Evolutionary conservation across 179 eudicot genomes (phyloP).

Genomic region (Vitellaria paradoxa): DNA sequence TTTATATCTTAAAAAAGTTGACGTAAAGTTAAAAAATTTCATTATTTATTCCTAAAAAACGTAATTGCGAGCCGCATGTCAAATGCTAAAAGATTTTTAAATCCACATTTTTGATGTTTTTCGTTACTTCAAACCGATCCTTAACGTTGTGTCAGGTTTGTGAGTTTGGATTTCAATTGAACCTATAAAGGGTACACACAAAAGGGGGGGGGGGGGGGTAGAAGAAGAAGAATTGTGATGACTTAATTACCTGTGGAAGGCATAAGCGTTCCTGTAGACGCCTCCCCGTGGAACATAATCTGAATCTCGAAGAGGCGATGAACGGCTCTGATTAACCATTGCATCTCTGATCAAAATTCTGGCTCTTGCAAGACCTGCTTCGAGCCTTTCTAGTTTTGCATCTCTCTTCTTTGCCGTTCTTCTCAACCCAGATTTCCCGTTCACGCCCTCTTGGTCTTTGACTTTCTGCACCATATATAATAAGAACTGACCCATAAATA

Average conservation of each 20-base stretch:
- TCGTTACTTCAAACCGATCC: too few relatives aligned
- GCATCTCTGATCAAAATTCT: slow-evolving; percentile 43
- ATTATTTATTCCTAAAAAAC: too few relatives aligned
- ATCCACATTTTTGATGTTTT: too few relatives aligned
- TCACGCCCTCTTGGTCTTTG: slow-evolving; percentile 26
- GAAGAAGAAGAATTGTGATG: not conserved
- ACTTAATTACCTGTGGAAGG: slow-evolving; percentile 32
- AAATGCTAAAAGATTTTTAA: too few relatives aligned
- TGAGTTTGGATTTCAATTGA: too few relatives aligned
- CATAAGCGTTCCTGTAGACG: slow-evolving; percentile 29
- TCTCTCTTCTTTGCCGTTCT: slow-evolving; percentile 28
- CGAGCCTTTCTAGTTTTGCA: slow-evolving; percentile 27
- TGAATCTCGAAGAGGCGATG: slow-evolving; percentile 14
- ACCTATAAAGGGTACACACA: too few relatives aligned
- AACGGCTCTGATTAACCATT: slow-evolving; percentile 22
- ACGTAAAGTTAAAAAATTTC: too few relatives aligned
- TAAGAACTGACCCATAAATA: not conserved
- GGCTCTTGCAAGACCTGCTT: slow-evolving; percentile 39
- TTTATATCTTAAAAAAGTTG: too few relatives aligned
- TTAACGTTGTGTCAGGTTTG: too few relatives aligned
- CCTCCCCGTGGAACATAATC: slow-evolving; percentile 36
- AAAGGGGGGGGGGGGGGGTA: too few relatives aligned
- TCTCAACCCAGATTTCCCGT: slow-evolving; percentile 17
- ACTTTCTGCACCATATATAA: slow-evolving; percentile 22
- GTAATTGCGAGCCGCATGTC: too few relatives aligned